A percentile compares a stretch with the other conserved stretches of the same genome.
Conservation (phyloP, 164 flowering plant species). For the Annona squamosa region DNA sequence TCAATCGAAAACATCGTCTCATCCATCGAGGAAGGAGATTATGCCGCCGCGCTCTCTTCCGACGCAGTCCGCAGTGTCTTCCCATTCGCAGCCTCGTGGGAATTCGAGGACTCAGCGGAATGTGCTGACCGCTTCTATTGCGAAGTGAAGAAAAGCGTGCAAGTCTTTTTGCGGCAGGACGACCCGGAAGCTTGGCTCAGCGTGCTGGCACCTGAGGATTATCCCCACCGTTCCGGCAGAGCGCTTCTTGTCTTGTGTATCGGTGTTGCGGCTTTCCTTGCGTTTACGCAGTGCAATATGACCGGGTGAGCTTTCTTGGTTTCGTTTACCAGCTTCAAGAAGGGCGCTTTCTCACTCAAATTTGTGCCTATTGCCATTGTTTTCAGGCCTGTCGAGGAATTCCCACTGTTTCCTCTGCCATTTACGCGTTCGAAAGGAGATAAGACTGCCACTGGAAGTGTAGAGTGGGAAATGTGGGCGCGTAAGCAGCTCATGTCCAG, state of each 20-base stretch:
- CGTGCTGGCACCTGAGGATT: slow-evolving; percentile 11
- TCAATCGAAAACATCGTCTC: slow-evolving; percentile 26
- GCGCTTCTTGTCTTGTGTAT: slow-evolving; percentile 50
- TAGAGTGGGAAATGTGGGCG: slow-evolving; percentile 81
- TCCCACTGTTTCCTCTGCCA: slow-evolving; percentile 44
- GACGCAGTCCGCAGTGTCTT: slow-evolving; percentile 31
- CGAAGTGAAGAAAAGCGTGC: slow-evolving; percentile 31
- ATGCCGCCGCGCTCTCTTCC: slow-evolving; percentile 50
- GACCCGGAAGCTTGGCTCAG: slow-evolving; percentile 11
- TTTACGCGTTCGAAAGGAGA: slow-evolving; percentile 11
- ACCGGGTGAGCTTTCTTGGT: slow-evolving; percentile 51
- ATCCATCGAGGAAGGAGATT: slow-evolving; percentile 59
- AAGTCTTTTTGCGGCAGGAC: slow-evolving; percentile 28
- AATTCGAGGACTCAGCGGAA: slow-evolving; percentile 28
- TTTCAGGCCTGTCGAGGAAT: slow-evolving; percentile 39
- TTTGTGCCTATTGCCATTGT: not conserved
- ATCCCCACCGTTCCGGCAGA: slow-evolving; percentile 21
- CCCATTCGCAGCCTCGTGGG: slow-evolving; percentile 14
- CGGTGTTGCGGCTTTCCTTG: slow-evolving; percentile 61
- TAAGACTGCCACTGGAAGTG: slow-evolving; percentile 14
- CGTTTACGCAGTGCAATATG: slow-evolving; percentile 60
- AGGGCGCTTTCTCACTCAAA: not conserved
- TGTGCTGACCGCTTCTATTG: slow-evolving; percentile 39
- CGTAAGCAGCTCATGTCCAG: slow-evolving; percentile 57
- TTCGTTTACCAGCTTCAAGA: not conserved